Conservation (phyloP, 106 monocot genomes). For the Alisma plantagoaquatica region DNA sequence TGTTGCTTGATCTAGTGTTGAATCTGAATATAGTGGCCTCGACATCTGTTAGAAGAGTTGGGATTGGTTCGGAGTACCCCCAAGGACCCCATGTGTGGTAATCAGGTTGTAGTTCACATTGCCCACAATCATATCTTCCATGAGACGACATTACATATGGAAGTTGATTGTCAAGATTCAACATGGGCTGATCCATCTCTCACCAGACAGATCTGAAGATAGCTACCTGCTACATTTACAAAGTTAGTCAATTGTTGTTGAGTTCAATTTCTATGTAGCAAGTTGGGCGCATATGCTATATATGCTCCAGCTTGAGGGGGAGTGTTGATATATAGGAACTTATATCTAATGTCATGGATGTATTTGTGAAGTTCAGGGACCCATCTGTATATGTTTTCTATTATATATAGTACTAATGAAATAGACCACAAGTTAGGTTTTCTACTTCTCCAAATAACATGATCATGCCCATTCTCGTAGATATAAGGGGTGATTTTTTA, state of each 20-base stretch:
- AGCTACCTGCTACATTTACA: not conserved
- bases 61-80: not conserved
- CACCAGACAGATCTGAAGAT: not conserved
- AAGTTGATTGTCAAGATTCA: conserved; percentile 1
- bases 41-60: not conserved
- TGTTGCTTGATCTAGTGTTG: no score
- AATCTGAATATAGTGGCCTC: no score
- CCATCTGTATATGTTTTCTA: no score
- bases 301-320: conserved; percentile 6
- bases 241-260: not conserved
- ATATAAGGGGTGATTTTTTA: no score
- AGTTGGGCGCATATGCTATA: conserved; percentile 2
- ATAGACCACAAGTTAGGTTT: no score
- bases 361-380: no score
- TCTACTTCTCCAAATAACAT: no score
- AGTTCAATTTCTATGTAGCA: no score
- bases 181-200: not conserved
- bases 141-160: not conserved
- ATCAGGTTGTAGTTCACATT: not conserved
- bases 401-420: no score
- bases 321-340: not conserved
- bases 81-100: not conserved
- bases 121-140: not conserved
- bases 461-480: no score
- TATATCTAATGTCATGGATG: not conserved